Evolutionary conservation across 1,284 basidiomycete genomes (phyloP).

Genomic region (Polyporus tsugae): DNA sequence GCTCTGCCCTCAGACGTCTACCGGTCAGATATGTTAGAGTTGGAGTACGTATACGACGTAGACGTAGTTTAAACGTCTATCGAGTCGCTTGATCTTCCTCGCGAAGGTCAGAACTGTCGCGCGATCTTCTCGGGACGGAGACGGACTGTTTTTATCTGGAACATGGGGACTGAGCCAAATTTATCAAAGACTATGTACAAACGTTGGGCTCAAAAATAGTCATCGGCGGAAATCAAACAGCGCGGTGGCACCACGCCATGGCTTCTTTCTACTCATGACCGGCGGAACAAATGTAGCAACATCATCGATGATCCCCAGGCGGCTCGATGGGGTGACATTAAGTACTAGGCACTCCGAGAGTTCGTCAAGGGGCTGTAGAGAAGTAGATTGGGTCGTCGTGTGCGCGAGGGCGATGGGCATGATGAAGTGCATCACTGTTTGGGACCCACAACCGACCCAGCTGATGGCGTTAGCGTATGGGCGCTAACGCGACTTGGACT

Average conservation of each 20-base stretch:
- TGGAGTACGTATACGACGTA: not conserved
- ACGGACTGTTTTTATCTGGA: not conserved
- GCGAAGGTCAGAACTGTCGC: not conserved
- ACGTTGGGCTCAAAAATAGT: not conserved
- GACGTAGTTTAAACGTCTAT: not conserved
- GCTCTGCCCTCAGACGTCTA: not conserved
- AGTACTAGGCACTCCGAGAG: too few relatives aligned
- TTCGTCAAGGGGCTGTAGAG: not conserved
- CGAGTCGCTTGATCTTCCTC: slow-evolving; percentile 7
- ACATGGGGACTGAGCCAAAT: slow-evolving; percentile 2
- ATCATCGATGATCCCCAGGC: not conserved
- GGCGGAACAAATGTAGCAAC: too few relatives aligned
- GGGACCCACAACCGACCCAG: too few relatives aligned
- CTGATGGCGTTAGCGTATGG: too few relatives aligned
- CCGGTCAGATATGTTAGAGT: not conserved
- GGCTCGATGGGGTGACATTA: too few relatives aligned
- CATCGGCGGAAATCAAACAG: not conserved
- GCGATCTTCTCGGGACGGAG: not conserved
- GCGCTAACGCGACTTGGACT: too few relatives aligned
- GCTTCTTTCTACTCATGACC: slow-evolving; percentile 6
- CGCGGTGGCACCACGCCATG: not conserved
- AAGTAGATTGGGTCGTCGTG: not conserved
- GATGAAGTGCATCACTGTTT: too few relatives aligned
- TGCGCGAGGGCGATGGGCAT: too few relatives aligned
- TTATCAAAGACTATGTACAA: not conserved